Base-by-base conservation (phyloP, 2,329 filamentous ascomycete species). In the Amylocarpus encephaloides region DNA sequence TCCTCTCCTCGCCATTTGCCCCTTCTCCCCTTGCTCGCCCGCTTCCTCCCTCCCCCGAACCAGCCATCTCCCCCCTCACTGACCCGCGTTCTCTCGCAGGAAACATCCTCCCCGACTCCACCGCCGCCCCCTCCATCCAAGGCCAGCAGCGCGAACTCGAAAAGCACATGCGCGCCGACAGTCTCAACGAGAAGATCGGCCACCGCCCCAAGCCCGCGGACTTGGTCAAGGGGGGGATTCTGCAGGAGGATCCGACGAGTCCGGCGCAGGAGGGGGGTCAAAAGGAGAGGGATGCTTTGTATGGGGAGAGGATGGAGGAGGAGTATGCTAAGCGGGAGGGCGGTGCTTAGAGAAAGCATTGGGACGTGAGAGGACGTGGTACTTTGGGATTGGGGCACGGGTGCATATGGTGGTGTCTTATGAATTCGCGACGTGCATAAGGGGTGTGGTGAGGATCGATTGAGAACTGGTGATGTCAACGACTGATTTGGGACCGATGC, bases 81-180 rank as follows among this genome's bases (percentile, higher is more conserved):
- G 18, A n/a, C 13, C 36, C 38, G 9, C 52, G 39, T 45, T 44
- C 34, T 9, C 22, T 50, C 51, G 48, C 61, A 92, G 87, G 83
- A 60, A 95, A 95, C 70, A 95, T 96, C 67, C 82, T 96, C 22
- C 87, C 88, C 22, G 81, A 83, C 49, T 86, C 86, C 30, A 85
- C 70, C 46, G 88, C 86, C 15, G 89, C 90, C 0, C 90, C 91
- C 0, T 79, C 85, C 2, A 74, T 96, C 48, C 83, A 85, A 65
- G 88, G 85, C 49, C 82, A 89, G 55, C 89, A 93, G 68, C 85
- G 80, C 64, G 88, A 95, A 73, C 82, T 96, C 38, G 82, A 90
- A 69, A 89, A 84, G 67, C 85, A 89, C 68, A 95, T 96, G 90
- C 80, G 86, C 12, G 86, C 83, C 52, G 88, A 95, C 68, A 85